phyloP scores from a whole-genome alignment of 352 stramenopile genomes.

The Globisporangium perplexum region DNA sequence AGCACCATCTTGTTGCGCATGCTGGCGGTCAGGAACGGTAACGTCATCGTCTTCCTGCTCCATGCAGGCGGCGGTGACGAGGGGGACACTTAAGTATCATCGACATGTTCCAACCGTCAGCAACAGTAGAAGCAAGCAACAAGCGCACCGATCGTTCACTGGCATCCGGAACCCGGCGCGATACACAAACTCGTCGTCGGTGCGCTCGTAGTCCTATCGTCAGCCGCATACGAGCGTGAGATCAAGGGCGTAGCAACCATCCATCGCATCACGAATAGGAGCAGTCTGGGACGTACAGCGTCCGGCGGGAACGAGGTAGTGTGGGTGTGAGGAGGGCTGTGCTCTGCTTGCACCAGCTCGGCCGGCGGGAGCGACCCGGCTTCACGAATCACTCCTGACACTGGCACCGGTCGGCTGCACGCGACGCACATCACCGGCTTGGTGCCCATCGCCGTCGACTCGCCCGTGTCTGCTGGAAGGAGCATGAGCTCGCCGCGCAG shows the following conservation, averaged over 20 bases:
- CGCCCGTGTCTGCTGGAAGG: conserved; percentile 36
- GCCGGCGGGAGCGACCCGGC: conserved; percentile 35
- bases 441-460: conserved; percentile 71
- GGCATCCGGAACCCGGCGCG: conserved; percentile 83
- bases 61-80: too few relatives aligned
- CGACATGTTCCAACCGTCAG: neutral
- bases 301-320: conserved; percentile 6
- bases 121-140: neutral
- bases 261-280: neutral
- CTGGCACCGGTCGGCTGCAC: conserved; percentile 67
- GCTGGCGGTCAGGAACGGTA: conserved; percentile 62
- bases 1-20: conserved; percentile 62
- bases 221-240: conserved; percentile 9
- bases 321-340: conserved; percentile 13
- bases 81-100: neutral
- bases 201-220: conserved; percentile 49
- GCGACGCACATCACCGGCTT: conserved; percentile 82
- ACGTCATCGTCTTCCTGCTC: conserved; percentile 58
- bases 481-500: conserved; percentile 61
- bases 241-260: too few relatives aligned
- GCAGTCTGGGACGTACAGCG: conserved; percentile 9
- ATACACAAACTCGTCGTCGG: conserved; percentile 75
- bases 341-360: conserved; percentile 25
- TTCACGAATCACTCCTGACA: conserved; percentile 51
- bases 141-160: conserved; percentile 52